Evolutionary conservation across 805 yeast genomes (phyloP), one percentile per base, ranked within the genome.

Genomic region (Metschnikowia borealis): DNA sequence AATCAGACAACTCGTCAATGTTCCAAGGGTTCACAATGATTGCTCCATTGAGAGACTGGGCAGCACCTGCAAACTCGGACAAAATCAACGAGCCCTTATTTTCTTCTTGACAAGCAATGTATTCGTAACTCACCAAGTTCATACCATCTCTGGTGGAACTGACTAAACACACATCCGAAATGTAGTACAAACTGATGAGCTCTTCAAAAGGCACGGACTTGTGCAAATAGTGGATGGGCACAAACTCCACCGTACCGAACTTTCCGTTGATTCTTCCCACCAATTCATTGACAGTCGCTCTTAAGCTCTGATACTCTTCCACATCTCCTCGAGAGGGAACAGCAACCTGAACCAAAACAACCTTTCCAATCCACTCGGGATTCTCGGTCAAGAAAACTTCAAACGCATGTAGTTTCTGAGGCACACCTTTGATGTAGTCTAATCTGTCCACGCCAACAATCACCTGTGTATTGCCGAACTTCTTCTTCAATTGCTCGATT

Each of bases 61-160:
- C 98, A n/a, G 99, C 99, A 44, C 99, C 99, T 0, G 99, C 94
- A 71, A 94, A 94, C 70, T 94, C 99, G 38, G 96, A 85, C 54
- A 94, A 68, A 44, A 94, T 87, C 58, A 94, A 75, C 3, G 90
- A 83, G 7, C 99, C 99, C 55, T 89, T 84, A 54, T 83, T 83
- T 43, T 84, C 84, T 54, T 83, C 80, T 69, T 94, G 99, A 64
- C 98, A 92, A 0, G 98, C 97, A 61, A 94, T 89, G 68, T 94
- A 94, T 70, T 94, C 99, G 66, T 89, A 95, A 47, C 92, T 82
- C 40, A 95, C 99, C 62, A 94, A 79, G 66, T 94, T 94, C 99
- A 94, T 94, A 60, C 99, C 99, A 66, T 94, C 99, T 64, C 99
- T 81, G 0, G 99, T 95, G 2, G 96, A 87, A 41, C 94, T 83